Conservation (phyloP, 179 eudicot species). For the Silene coronaria region DNA sequence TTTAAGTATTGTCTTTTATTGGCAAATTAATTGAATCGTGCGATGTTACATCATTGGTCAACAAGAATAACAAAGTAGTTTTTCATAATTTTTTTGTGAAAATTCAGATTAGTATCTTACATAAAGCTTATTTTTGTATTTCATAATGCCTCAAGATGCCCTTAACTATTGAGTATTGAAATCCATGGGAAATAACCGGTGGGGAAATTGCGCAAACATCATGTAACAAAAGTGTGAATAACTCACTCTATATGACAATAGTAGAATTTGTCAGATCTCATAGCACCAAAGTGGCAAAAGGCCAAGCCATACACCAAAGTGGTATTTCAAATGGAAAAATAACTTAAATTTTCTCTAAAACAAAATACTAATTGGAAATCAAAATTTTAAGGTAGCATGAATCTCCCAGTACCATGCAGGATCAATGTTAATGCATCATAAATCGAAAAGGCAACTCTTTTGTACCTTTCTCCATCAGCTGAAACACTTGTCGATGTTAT, state of each 20-base stretch:
- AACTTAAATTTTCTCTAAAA: background rate
- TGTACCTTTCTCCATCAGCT: slow-evolving; percentile 61
- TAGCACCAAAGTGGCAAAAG: too few species aligned
- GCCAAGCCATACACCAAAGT: background rate
- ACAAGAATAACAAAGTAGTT: too few species aligned
- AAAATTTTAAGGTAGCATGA: background rate
- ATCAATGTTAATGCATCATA: background rate
- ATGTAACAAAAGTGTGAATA: background rate
- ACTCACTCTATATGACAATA: too few species aligned
- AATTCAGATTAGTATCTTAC: too few species aligned
- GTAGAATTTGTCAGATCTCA: too few species aligned
- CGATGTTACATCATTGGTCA: too few species aligned
- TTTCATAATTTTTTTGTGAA: too few species aligned
- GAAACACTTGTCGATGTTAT: slow-evolving; percentile 42
- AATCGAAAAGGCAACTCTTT: background rate
- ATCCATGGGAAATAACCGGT: background rate
- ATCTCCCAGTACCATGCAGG: background rate
- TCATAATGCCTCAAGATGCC: too few species aligned
- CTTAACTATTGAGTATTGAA: too few species aligned
- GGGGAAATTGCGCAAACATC: background rate
- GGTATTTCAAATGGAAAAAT: background rate
- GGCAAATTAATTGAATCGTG: too few species aligned
- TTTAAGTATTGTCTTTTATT: too few species aligned
- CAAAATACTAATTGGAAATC: background rate
- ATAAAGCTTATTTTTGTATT: too few species aligned